Evolutionary conservation across 805 yeast genomes (phyloP).

Genomic region (Tanozyma kutaoensis): DNA sequence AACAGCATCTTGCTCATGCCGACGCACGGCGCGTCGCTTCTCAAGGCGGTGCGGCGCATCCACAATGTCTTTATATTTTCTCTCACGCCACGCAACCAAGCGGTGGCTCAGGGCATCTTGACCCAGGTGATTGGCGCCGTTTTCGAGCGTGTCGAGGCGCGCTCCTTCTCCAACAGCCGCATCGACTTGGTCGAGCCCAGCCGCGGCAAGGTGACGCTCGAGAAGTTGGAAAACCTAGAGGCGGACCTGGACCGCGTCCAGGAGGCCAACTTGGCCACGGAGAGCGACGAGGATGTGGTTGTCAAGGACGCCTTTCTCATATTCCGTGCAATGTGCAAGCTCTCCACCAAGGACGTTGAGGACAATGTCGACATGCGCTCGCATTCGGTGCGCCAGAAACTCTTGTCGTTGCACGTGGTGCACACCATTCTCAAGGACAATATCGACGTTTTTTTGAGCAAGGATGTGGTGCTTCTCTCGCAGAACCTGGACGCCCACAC

Average conservation of each 20-base stretch:
- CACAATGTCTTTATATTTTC: conserved; percentile 87
- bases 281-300: conserved; percentile 50
- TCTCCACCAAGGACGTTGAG: conserved; percentile 77
- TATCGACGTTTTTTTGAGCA: conserved; percentile 63
- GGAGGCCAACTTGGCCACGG: conserved; percentile 29
- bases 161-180: conserved; percentile 5
- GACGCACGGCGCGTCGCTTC: conserved; percentile 79
- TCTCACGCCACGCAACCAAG: conserved; percentile 70
- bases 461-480: conserved; percentile 37
- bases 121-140: conserved; percentile 82
- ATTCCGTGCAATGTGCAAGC: conserved; percentile 89
- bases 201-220: conserved; percentile 34
- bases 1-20: conserved; percentile 77
- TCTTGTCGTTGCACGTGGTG: conserved; percentile 76
- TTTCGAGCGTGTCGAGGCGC: conserved; percentile 49
- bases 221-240: conserved; percentile 39
- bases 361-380: conserved; percentile 75
- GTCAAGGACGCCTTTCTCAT: conserved; percentile 88
- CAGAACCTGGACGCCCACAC: conserved; percentile 38
- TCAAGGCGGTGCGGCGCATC: conserved; percentile 86
- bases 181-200: conserved; percentile 1
- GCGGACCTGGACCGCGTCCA: conserved; percentile 39
- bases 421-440: conserved; percentile 80
- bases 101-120: conserved; percentile 88
- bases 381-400: conserved; percentile 83